Evolutionary conservation across 2,329 filamentous ascomycete genomes (phyloP), one percentile per base, ranked within the genome.

Genomic region (Colletotrichum orchidophilum): DNA sequence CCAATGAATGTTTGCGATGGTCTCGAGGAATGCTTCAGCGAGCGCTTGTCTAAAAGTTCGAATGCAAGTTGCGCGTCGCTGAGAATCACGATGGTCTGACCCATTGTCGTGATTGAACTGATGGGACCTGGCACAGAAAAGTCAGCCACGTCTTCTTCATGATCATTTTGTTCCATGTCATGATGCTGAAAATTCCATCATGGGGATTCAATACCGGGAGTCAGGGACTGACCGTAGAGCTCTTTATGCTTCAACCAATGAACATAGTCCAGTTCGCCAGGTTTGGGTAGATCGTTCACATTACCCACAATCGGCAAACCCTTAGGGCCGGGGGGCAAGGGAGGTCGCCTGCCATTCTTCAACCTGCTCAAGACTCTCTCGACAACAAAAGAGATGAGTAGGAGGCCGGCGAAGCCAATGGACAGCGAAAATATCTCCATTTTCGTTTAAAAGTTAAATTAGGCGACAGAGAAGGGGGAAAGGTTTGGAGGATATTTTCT

Each of bases 281-380:
- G 62, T 1, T 79, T 75, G 1, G 85, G 85, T n/a, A 86, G 74
- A 71, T 87, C 85, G 3, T 75, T 75, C 9, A 87, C 70, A 73
- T 87, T 87, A 8, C 86, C 86, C 11, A 87, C 50, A 2, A 87
- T 53, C 0, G 84, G 83, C 9, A 83, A 73, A 0, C 78, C 78
- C 11, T 69, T 78, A 74, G 75, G 81, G 42, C 74, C 80, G 55
- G 74, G 80, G 52, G 70, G 78, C 2, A 70, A 31, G 3, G 53
- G 67, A 27, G 53, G 70, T 12, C 54, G 70, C 11, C 61, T 7
- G 13, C 49, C 50, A 53, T 49, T 33, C 21, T 42, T 61, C 31
- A 49, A 24, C 5, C 13, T n/a, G 21, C 27, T 35, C 8, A 68
- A 18, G 8, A 21, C 29, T 26, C 18, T 27, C 31, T 63, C 31